Conservation (phyloP, 345 rosid species). For the Populus nigra region DNA sequence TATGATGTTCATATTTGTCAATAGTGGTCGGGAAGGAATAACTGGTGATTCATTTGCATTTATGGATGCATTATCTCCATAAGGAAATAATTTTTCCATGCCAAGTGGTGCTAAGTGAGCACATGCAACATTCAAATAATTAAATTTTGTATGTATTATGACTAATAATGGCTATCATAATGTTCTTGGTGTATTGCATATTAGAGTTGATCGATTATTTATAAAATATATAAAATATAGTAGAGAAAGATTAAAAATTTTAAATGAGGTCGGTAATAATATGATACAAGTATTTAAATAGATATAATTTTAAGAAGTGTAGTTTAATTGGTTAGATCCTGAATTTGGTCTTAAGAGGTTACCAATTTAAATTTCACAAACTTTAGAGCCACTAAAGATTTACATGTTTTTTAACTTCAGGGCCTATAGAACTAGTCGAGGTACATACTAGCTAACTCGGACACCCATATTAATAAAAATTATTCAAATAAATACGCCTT, state of each 20-base stretch:
- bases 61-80: not conserved
- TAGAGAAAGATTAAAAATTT: not conserved
- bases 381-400: fast-evolving
- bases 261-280: not conserved
- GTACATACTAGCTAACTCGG: fast-evolving
- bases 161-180: not conserved
- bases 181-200: too few relatives aligned
- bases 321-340: fast-evolving
- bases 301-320: fast-evolving
- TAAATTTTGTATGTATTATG: not conserved
- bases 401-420: fast-evolving
- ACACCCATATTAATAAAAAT: too few relatives aligned
- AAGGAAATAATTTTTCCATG: not conserved
- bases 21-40: not conserved
- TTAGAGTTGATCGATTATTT: not conserved
- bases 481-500: not conserved
- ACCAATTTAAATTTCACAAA: fast-evolving
- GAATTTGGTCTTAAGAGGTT: fast-evolving
- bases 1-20: not conserved
- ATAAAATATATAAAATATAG: not conserved
- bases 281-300: not conserved
- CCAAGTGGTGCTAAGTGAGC: too few relatives aligned
- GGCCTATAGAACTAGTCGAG: fast-evolving
- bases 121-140: not conserved
- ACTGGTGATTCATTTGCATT: not conserved